Evolutionary conservation across 495 filamentous ascomycete species (phyloP).

Genomic region (Polyplosphaeria fusca): DNA sequence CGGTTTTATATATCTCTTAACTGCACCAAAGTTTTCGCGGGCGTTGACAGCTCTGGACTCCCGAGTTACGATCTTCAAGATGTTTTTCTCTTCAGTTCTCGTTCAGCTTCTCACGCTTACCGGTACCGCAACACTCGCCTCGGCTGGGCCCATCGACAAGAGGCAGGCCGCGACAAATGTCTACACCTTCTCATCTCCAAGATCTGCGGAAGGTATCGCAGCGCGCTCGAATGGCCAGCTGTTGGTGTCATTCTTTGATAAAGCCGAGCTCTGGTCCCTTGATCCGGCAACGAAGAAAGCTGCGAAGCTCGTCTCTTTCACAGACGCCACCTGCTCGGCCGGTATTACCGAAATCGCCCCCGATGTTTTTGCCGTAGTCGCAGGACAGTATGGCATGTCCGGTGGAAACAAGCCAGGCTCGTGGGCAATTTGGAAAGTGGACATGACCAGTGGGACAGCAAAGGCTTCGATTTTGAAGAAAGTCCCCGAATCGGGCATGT

Average conservation of each 20-base stretch:
- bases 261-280: background rate
- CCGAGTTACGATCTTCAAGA: no score
- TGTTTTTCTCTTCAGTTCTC: no score
- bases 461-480: slow-evolving; percentile 38
- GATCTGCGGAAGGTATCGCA: background rate
- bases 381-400: slow-evolving; percentile 9
- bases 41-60: no score
- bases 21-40: no score
- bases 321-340: background rate
- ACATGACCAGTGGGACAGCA: slow-evolving; percentile 21
- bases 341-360: background rate
- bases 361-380: background rate
- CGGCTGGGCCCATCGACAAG: background rate
- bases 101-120: background rate
- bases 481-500: slow-evolving; percentile 40
- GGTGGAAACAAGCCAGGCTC: slow-evolving; percentile 19
- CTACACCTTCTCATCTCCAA: background rate
- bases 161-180: background rate
- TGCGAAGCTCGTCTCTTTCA: background rate
- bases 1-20: no score
- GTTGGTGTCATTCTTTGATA: background rate
- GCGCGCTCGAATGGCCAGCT: background rate
- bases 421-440: slow-evolving; percentile 7
- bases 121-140: background rate
- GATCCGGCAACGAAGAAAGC: background rate